Percentiles rank a stretch among this genome's conserved stretches.
phyloP scores from a whole-genome alignment of 441 rosid species.

The Aquilaria agallochum region DNA sequence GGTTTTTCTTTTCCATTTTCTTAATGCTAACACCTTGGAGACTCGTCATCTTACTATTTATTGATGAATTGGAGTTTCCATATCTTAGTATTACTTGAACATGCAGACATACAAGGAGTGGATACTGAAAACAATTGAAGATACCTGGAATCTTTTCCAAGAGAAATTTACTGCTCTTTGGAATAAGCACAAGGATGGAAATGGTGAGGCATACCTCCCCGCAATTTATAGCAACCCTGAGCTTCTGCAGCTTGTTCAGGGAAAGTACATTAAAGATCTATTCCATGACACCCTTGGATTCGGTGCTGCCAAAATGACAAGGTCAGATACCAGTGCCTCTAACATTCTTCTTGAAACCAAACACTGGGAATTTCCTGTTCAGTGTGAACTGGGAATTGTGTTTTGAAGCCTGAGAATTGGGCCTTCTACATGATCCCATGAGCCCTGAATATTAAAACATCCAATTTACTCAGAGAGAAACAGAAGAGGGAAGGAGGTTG shows the following conservation, averaged over 20 bases:
- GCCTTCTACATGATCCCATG: too few species aligned
- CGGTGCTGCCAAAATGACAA: conserved; percentile 94
- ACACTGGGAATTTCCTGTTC: not conserved
- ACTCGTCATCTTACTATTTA: too few species aligned
- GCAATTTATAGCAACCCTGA: conserved; percentile 63
- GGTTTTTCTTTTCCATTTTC: not conserved
- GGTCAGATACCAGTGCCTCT: conserved; percentile 31
- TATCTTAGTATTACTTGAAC: conserved; percentile 12
- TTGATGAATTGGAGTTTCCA: not conserved
- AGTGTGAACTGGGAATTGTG: not conserved
- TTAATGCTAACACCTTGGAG: too few species aligned
- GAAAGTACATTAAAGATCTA: conserved; percentile 53
- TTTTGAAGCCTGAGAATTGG: too few species aligned
- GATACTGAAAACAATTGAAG: conserved; percentile 62
- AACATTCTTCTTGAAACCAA: not conserved
- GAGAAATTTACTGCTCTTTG: conserved; percentile 61
- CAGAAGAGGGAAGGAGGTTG: too few species aligned
- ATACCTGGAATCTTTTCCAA: conserved; percentile 69
- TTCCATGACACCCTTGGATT: conserved; percentile 87
- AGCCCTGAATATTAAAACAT: too few species aligned
- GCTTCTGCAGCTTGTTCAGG: conserved; percentile 58
- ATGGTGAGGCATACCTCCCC: conserved; percentile 81
- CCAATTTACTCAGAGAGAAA: too few species aligned
- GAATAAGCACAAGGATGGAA: conserved; percentile 70
- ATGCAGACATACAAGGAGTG: conserved; percentile 68